phyloP scores from a whole-genome alignment of 257 asterid genomes.

The Nicotiana obtusifolia region DNA sequence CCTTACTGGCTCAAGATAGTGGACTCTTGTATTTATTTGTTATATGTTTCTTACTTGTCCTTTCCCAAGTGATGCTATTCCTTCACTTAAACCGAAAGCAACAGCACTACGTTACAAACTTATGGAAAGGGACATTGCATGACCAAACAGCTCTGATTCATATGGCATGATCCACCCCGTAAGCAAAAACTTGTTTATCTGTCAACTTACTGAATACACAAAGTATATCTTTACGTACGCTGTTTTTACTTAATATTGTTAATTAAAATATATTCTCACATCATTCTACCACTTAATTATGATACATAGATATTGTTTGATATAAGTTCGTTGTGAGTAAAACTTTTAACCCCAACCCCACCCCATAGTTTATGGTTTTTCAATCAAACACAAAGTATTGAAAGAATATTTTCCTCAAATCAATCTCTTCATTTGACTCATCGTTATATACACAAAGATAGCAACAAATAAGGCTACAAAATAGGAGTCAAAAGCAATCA shows the following conservation, averaged over 20 bases:
- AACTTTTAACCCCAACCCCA: no score
- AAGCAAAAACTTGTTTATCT: neutral
- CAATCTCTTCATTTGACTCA: no score
- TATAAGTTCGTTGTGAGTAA: no score
- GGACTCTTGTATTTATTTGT: neutral
- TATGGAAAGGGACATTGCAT: neutral
- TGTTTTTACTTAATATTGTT: neutral
- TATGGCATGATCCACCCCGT: neutral
- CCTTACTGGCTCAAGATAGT: neutral
- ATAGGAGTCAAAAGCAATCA: no score
- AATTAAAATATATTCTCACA: no score
- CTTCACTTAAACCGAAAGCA: neutral
- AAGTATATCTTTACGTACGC: neutral
- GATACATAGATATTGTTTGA: no score
- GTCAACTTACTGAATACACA: neutral
- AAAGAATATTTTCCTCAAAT: no score
- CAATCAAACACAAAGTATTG: no score
- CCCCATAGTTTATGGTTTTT: no score
- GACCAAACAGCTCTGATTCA: neutral
- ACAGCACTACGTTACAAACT: neutral
- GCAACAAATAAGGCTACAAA: no score
- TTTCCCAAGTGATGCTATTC: neutral
- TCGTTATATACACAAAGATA: no score
- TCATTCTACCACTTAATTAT: no score
- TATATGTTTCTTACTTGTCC: neutral